phyloP scores from a whole-genome alignment of 352 stramenopile species.

The Blastocystis sp. region DNA sequence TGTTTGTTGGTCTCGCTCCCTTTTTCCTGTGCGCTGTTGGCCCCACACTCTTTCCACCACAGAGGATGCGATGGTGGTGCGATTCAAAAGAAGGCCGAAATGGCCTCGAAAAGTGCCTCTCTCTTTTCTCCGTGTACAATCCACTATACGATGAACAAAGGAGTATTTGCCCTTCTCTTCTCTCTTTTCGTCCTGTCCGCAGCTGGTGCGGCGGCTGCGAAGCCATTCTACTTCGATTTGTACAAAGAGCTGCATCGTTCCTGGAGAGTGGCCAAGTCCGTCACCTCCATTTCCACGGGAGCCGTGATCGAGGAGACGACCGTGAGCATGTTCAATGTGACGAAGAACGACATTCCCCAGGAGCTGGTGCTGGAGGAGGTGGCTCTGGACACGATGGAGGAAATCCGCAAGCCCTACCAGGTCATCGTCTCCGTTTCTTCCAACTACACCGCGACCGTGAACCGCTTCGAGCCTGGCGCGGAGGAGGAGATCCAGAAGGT shows the following conservation, averaged over 20 bases:
- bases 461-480: conserved; percentile 58
- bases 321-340: conserved; percentile 55
- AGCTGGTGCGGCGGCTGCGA: conserved; percentile 1
- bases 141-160: conserved; percentile 21
- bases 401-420: conserved; percentile 54
- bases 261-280: conserved; percentile 24
- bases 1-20: not conserved
- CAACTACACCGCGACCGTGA: conserved; percentile 59
- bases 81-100: not conserved
- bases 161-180: not conserved
- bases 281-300: conserved; percentile 53
- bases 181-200: conserved; percentile 4
- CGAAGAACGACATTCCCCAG: conserved; percentile 61
- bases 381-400: conserved; percentile 28
- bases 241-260: conserved; percentile 44
- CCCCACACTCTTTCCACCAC: no score
- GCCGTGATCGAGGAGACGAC: conserved; percentile 4
- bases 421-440: conserved; percentile 46
- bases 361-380: conserved; percentile 56
- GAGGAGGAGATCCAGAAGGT: conserved; percentile 54
- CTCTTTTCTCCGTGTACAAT: not conserved
- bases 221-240: conserved; percentile 59
- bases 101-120: not conserved
- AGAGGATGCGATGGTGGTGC: no score
- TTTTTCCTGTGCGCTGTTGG: not conserved